phyloP scores from a whole-genome alignment of 495 filamentous ascomycete species.

The Cercophora samala region DNA sequence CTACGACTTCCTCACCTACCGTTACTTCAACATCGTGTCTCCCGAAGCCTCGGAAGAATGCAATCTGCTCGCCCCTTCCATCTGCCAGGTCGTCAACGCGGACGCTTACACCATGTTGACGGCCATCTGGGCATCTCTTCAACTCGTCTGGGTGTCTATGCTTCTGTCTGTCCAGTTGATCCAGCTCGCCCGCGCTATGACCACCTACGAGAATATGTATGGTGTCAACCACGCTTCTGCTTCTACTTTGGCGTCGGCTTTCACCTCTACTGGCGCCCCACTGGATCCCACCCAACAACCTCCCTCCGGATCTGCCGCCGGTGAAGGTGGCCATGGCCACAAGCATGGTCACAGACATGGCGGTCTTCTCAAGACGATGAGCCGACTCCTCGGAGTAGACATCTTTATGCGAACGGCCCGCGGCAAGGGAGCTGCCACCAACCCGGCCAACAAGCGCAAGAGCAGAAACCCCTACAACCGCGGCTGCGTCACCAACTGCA shows the following conservation, averaged over 20 bases:
- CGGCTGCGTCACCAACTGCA: constrained; percentile 81
- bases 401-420: constrained; percentile 80
- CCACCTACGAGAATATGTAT: constrained; percentile 93
- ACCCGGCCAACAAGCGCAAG: constrained; percentile 45
- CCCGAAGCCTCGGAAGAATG: constrained; percentile 51
- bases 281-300: constrained; percentile 48
- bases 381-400: constrained; percentile 80
- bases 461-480: constrained; percentile 79
- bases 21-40: constrained; percentile 38
- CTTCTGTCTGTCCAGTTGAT: constrained; percentile 87
- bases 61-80: constrained; percentile 65
- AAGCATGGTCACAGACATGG: constrained; percentile 48
- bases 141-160: constrained; percentile 94
- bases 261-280: constrained; percentile 74
- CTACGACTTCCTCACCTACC: constrained; percentile 50
- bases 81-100: constrained; percentile 71
- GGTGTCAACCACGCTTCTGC: constrained; percentile 57
- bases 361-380: constrained; percentile 74
- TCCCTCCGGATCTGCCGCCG: constrained; percentile 36
- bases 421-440: constrained; percentile 52
- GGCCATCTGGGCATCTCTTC: constrained; percentile 70
- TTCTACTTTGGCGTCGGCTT: constrained; percentile 69
- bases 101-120: constrained; percentile 83
- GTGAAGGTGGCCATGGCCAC: constrained; percentile 42
- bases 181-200: constrained; percentile 86